Evolutionary conservation across 257 asterid species (phyloP), one percentile per base, ranked within the genome.

Genomic region (Nicotiana sylvestris): DNA sequence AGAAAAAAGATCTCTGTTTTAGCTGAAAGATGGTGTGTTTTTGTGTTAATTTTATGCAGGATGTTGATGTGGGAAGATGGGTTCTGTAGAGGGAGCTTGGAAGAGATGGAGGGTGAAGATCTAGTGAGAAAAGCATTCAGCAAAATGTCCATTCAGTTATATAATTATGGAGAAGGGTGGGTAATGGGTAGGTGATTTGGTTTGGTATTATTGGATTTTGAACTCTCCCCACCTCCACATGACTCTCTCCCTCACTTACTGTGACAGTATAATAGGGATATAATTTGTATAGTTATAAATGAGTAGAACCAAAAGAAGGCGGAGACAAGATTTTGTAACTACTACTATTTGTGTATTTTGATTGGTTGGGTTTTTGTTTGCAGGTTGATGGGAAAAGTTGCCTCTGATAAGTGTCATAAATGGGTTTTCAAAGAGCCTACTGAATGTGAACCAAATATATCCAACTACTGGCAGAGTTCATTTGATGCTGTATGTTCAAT

Each of bases 21-120:
- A 74, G 64, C 27, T 49, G 43, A 74, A 74, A 27, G 80, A 74
- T 7, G 29, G 64, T 51, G 16, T 46, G 7, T 16, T 60, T 64
- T 78, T 81, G 66, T 84, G 67, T 39, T 58, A 3, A 37, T 30
- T 32, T 39, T 64, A 32, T 86, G 92, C 89, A 96, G 99, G 93
- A 96, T 96, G 99, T 91, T 94, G 98, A 96, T 96, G 99, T 96
- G 99, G 99, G 99, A 96, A 91, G 99, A 96, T 92, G 99, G 99
- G 86, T 96, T 91, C 91, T 96, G 99, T 89, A 90, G 97, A 90
- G 93, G 94, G 76, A 93, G 95, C 86, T 86, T 91, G 88, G 95
- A 93, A 58, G 98, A 93, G 77, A 91, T 96, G 90, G 94, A 96
- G 66, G 98, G 94, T 8, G 99, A 96, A 80, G 98, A 94, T 85